Evolutionary conservation across 192 early-diverging fungal genomes (phyloP).

Genomic region (Podila epicladia): DNA sequence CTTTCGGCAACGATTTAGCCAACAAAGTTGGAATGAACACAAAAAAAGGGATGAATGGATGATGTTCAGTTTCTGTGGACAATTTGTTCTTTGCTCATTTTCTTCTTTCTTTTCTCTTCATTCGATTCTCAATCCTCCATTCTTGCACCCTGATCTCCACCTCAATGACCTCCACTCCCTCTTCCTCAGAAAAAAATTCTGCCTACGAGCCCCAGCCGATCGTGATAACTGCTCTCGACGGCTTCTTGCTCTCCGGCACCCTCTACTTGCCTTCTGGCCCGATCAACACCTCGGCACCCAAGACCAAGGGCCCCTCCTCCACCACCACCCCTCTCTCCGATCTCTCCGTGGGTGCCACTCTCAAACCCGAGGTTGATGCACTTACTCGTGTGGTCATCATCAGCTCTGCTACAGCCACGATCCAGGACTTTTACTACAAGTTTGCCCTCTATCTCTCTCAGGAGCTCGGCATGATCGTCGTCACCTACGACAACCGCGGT

Average conservation of each 20-base stretch:
- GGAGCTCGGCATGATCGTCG: slow-evolving; percentile 44
- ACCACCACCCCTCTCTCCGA: slow-evolving; percentile 5
- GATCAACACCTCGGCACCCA: slow-evolving; percentile 13
- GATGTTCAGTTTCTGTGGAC: too few species aligned
- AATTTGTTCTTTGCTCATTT: not conserved
- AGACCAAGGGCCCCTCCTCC: not conserved
- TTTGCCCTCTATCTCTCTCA: slow-evolving; percentile 44
- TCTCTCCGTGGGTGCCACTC: slow-evolving; percentile 18
- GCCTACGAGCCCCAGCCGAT: slow-evolving; percentile 40
- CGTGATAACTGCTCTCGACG: slow-evolving; percentile 43
- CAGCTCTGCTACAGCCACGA: slow-evolving; percentile 41
- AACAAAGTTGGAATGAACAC: too few species aligned
- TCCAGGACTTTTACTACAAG: slow-evolving; percentile 48
- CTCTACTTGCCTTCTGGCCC: slow-evolving; percentile 32
- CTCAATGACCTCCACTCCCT: not conserved
- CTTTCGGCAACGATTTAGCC: too few species aligned
- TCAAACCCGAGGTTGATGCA: slow-evolving; percentile 12
- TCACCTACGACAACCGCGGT: slow-evolving; percentile 44
- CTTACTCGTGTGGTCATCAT: slow-evolving; percentile 44
- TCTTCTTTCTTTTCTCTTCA: not conserved
- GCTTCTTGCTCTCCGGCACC: slow-evolving; percentile 36
- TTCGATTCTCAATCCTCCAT: not conserved
- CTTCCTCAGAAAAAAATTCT: slow-evolving; percentile 11
- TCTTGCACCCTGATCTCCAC: not conserved
- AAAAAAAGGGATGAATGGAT: too few species aligned